Evolutionary conservation across 352 stramenopile species (phyloP).

Genomic region (Labyrinthula sp.): DNA sequence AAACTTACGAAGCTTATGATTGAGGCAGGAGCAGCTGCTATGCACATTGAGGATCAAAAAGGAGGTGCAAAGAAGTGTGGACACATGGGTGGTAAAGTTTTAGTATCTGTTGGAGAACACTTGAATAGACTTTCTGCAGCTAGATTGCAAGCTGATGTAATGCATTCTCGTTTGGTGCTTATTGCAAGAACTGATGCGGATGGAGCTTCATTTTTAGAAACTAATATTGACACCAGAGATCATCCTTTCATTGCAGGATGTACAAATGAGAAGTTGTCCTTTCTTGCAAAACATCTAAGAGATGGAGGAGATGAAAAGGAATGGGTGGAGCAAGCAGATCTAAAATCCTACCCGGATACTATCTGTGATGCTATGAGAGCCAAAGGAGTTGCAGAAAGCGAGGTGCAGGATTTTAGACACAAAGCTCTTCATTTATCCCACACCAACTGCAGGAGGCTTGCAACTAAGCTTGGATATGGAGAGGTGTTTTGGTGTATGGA

Average conservation of each 20-base stretch:
- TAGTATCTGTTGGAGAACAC: slow-evolving; percentile 88
- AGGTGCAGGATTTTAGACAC: slow-evolving; percentile 52
- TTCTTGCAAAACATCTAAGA: slow-evolving; percentile 53
- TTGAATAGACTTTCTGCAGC: slow-evolving; percentile 82
- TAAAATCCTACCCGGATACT: slow-evolving; percentile 84
- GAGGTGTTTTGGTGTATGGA: slow-evolving; percentile 82
- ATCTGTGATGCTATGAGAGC: slow-evolving; percentile 53
- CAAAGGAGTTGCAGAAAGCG: slow-evolving; percentile 41
- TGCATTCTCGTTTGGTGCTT: slow-evolving; percentile 73
- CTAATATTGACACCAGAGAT: slow-evolving; percentile 84
- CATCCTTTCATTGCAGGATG: slow-evolving; percentile 89
- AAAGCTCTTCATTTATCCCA: slow-evolving; percentile 51
- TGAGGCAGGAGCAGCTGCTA: slow-evolving; percentile 79
- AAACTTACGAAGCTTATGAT: slow-evolving; percentile 96
- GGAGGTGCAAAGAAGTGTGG: slow-evolving; percentile 96
- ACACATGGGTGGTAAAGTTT: slow-evolving; percentile 92
- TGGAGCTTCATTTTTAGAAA: slow-evolving; percentile 82
- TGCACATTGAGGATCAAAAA: slow-evolving; percentile 97
- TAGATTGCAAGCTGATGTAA: slow-evolving; percentile 79
- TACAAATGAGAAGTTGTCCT: slow-evolving; percentile 63
- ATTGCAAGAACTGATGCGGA: slow-evolving; percentile 88
- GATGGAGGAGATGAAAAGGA: slow-evolving; percentile 49
- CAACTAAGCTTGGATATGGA: slow-evolving; percentile 47
- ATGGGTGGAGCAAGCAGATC: slow-evolving; percentile 68
- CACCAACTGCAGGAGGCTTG: slow-evolving; percentile 48